phyloP scores from a whole-genome alignment of 441 rosid genomes.

The Populus hybrid region DNA sequence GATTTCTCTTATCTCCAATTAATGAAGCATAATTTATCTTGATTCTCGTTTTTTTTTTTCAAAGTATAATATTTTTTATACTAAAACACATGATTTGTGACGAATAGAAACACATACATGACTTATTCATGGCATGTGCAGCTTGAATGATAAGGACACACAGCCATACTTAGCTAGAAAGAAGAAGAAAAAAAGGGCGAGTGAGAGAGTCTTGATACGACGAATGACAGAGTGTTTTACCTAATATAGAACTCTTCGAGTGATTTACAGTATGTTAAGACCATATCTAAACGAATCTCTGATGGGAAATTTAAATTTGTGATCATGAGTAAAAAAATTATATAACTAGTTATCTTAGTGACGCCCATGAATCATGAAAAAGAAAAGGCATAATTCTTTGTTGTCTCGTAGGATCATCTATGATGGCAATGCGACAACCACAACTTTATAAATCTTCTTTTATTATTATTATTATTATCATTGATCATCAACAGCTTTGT shows the following conservation, averaged over 20 bases:
- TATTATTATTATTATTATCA: too few relatives aligned
- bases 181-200: not conserved
- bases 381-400: not conserved
- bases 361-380: not conserved
- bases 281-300: not conserved
- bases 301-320: not conserved
- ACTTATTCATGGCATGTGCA: not conserved
- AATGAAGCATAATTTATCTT: not conserved
- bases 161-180: not conserved
- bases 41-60: not conserved
- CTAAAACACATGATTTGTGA: not conserved
- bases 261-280: not conserved
- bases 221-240: not conserved
- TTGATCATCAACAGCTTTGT: too few relatives aligned
- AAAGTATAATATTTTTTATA: too few relatives aligned
- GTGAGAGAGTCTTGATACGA: not conserved
- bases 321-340: too few relatives aligned
- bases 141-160: not conserved
- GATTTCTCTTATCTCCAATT: not conserved
- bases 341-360: not conserved
- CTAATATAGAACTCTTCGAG: not conserved
- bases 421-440: not conserved
- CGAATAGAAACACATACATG: not conserved
- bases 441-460: too few relatives aligned
- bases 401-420: not conserved